Conservation (phyloP, 2,329 filamentous ascomycete species). For the Fusarium sublunatum region DNA sequence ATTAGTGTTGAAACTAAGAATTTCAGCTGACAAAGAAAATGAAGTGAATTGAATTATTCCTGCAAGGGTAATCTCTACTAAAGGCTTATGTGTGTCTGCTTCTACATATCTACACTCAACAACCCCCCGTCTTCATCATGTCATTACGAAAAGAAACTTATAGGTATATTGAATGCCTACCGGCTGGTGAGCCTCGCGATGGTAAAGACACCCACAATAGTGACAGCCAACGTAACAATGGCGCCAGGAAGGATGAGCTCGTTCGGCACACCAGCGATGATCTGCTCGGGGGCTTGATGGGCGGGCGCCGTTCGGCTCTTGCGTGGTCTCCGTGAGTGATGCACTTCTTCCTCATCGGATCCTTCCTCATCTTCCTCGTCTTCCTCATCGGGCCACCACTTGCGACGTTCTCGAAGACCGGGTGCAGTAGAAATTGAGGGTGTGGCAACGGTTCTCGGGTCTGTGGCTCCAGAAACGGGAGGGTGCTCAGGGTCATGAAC, state of each 20-base stretch:
- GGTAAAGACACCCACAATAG: conserved; percentile 93
- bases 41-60: conserved; percentile 39
- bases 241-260: conserved; percentile 93
- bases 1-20: neutral
- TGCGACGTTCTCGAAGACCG: conserved; percentile 63
- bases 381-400: conserved; percentile 68
- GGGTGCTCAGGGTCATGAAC: conserved; percentile 93
- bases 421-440: conserved; percentile 61
- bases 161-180: conserved; percentile 48
- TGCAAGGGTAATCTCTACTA: conserved; percentile 46
- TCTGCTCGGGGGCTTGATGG: conserved; percentile 73
- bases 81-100: conserved; percentile 41
- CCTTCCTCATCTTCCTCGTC: conserved; percentile 65
- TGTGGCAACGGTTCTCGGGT: conserved; percentile 56
- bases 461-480: conserved; percentile 71
- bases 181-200: conserved; percentile 76
- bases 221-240: conserved; percentile 92
- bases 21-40: conserved; percentile 29
- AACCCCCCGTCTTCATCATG: conserved; percentile 49
- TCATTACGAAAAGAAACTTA: conserved; percentile 47
- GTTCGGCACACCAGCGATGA: conserved; percentile 92
- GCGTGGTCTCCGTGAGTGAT: conserved; percentile 59
- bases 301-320: conserved; percentile 55
- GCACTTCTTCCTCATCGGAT: conserved; percentile 65
- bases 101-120: conserved; percentile 50